Conservation (phyloP, 371 early-diverging fungal genomes). For the Mucor indicus region DNA sequence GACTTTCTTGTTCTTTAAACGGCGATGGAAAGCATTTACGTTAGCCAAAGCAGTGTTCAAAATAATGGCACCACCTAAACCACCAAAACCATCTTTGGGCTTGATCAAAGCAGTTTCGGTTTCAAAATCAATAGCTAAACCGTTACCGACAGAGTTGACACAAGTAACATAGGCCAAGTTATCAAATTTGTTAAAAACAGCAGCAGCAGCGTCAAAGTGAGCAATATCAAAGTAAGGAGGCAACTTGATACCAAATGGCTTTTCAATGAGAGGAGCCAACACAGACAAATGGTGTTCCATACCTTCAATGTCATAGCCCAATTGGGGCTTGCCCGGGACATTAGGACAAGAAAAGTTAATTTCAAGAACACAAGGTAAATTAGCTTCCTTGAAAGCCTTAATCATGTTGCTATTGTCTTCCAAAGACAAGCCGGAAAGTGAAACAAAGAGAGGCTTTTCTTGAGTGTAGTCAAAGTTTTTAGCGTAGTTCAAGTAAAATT, state of each 20-base stretch:
- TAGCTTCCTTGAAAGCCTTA: constrained; percentile 36
- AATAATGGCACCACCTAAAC: constrained; percentile 46
- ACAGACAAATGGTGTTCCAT: constrained; percentile 41
- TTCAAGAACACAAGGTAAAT: constrained; percentile 42
- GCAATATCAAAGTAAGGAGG: constrained; percentile 54
- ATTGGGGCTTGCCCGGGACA: constrained; percentile 49
- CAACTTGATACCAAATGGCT: constrained; percentile 52
- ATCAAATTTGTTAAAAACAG: constrained; percentile 41
- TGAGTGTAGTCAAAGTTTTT: constrained; percentile 34
- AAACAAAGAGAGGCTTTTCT: constrained; percentile 45
- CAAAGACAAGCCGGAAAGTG: constrained; percentile 43
- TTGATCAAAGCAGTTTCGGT: constrained; percentile 47
- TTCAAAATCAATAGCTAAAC: constrained; percentile 48
- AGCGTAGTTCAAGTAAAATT: constrained; percentile 45
- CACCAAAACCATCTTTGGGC: constrained; percentile 55
- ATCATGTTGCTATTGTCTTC: constrained; percentile 46
- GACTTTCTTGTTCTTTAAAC: constrained; percentile 39
- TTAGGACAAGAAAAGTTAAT: constrained; percentile 54
- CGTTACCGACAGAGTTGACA: constrained; percentile 52
- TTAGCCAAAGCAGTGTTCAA: constrained; percentile 49
- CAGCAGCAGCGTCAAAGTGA: constrained; percentile 46
- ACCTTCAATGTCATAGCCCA: constrained; percentile 48
- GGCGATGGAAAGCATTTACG: constrained; percentile 48
- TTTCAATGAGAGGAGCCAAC: constrained; percentile 44
- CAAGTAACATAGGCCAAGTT: constrained; percentile 45